phyloP scores from a whole-genome alignment of 192 early-diverging fungal species.

The Backusella liffmaniae region DNA sequence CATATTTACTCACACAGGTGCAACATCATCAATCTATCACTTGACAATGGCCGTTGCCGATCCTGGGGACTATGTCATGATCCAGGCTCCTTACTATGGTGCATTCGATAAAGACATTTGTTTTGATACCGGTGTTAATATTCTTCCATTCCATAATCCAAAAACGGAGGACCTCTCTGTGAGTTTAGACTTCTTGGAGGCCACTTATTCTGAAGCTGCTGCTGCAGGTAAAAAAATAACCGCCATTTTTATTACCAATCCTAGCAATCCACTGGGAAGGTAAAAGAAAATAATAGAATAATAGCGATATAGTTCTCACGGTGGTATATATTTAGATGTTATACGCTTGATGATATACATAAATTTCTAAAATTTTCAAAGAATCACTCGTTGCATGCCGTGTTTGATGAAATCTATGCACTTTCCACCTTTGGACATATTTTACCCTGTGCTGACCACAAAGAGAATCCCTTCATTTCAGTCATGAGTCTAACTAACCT shows the following conservation, averaged over 20 bases:
- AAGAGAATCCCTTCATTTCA: constrained; percentile 57
- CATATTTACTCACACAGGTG: constrained; percentile 67
- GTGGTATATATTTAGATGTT: constrained; percentile 37
- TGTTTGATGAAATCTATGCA: constrained; percentile 85
- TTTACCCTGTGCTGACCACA: neutral
- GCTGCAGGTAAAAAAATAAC: constrained; percentile 46
- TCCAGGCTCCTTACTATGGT: constrained; percentile 77
- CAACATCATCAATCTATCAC: constrained; percentile 62
- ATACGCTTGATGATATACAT: constrained; percentile 51
- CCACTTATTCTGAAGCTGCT: constrained; percentile 43
- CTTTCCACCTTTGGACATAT: constrained; percentile 56
- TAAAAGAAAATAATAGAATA: constrained; percentile 5
- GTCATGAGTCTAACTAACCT: constrained; percentile 55
- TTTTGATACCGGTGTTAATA: constrained; percentile 46
- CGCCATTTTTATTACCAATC: constrained; percentile 70
- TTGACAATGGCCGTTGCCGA: constrained; percentile 63
- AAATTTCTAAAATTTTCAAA: constrained; percentile 63
- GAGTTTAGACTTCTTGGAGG: constrained; percentile 44
- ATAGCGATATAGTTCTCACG: too few species aligned
- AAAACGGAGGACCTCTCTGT: constrained; percentile 37
- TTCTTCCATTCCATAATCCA: constrained; percentile 52
- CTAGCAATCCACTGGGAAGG: constrained; percentile 71
- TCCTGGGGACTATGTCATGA: constrained; percentile 70
- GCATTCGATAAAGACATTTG: constrained; percentile 66
- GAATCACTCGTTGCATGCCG: constrained; percentile 57